Evolutionary conservation across 2,329 filamentous ascomycete genomes (phyloP), one percentile per base, ranked within the genome.

Genomic region (Chaetomium globosum): DNA sequence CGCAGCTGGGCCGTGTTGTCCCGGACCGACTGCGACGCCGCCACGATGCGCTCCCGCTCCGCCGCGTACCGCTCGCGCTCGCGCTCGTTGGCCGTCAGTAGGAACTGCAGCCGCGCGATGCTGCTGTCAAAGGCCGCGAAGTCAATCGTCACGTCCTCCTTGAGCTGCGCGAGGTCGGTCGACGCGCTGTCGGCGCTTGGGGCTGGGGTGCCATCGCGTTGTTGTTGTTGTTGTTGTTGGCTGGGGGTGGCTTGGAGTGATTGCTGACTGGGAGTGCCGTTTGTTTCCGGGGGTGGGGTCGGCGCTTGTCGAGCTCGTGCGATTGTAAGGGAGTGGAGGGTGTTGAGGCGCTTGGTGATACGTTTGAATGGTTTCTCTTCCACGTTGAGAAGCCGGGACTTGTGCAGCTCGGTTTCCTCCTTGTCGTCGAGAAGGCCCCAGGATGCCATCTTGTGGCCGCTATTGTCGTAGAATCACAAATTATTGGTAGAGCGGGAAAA

Each of bases 361-460:
- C 93, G 89, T 76, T 92, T 92, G 81, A 96, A 97, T 0, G 93
- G 92, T 65, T 93, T 93, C 75, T 96, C 92, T 81, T 98, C 94
- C 67, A 97, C 89, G 69, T 91, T 91, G 46, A 97, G 85, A 4
- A 97, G 89, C 51, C 94, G 91, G 33, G 85, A 85, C 74, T 93
- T 94, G 81, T 97, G 94, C 46, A 97, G 88, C 69, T 92, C 89
- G 76, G 92, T 89, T 79, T 93, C 90, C 70, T 92, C 89, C 69
- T 85, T 83, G 71, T 90, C 89, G 63, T 92, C 89, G 57, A 96
- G 81, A 56, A 93, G 80, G 53, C 85, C 82, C 81, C 89, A 93
- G 56, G 77, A 76, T 26, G 81, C 74, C 80, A 82, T 81, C 43
- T 65, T 70, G 64, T 8, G 36, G 36, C 36, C 5, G 23, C 26